These are phyloP conservation scores for Arthrobotrys iridis DNA, from an alignment of 2,329 filamentous ascomycete species.

Conservation along the genomic window DNA sequence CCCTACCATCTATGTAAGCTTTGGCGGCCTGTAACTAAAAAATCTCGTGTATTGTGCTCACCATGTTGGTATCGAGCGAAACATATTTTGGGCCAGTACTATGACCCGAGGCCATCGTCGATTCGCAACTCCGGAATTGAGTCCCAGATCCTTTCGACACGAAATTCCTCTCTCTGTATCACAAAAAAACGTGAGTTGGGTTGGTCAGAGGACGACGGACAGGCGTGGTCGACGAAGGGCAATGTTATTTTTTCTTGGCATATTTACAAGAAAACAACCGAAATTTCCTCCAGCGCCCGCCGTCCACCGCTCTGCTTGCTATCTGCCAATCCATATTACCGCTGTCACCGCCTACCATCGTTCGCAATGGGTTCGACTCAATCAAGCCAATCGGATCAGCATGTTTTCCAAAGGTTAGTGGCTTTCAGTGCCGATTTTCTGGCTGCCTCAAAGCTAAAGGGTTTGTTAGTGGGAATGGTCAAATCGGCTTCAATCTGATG, in stretches of 20 bases:
- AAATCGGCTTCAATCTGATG: slow-evolving; percentile 40
- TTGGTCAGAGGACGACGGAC: neutral
- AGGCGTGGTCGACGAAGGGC: neutral
- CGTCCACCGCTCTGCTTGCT: neutral
- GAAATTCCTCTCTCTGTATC: too few species aligned
- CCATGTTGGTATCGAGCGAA: slow-evolving; percentile 85
- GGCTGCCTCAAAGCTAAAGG: neutral
- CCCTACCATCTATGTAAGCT: slow-evolving; percentile 68
- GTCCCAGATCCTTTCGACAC: neutral
- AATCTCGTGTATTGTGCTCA: slow-evolving; percentile 61
- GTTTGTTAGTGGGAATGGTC: slow-evolving; percentile 32
- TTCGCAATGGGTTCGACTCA: slow-evolving; percentile 39
- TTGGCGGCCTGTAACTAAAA: neutral
- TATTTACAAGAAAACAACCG: neutral
- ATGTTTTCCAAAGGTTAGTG: slow-evolving; percentile 42
- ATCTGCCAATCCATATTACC: neutral
- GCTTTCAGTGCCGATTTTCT: too few species aligned
- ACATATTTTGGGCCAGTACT: slow-evolving; percentile 78
- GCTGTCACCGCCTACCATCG: neutral
- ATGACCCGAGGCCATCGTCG: neutral
- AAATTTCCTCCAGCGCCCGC: neutral
- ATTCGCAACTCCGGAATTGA: neutral
- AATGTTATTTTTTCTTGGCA: slow-evolving; percentile 15
- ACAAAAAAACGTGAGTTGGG: neutral
- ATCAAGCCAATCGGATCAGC: slow-evolving; percentile 23